These are phyloP conservation scores for Rhizopus microsporus DNA, from an alignment of 371 early-diverging fungal species.

Conservation along the genomic window DNA sequence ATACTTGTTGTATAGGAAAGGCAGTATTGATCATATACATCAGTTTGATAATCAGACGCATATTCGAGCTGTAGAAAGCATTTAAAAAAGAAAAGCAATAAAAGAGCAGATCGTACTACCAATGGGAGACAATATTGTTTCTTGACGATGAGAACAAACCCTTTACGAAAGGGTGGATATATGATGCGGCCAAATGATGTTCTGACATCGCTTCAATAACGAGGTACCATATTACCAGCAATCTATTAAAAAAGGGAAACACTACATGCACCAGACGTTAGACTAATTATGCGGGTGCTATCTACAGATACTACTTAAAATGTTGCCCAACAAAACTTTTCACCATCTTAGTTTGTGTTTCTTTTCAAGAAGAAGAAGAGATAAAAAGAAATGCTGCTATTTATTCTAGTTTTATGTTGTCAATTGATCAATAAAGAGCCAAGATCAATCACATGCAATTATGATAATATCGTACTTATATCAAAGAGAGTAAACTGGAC, in stretches of 20 bases:
- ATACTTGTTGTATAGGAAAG: conserved; percentile 8
- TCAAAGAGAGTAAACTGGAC: no score
- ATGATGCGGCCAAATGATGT: conserved; percentile 3
- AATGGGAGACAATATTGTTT: conserved; percentile 3
- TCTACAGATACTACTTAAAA: no score
- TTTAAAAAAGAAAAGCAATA: conserved; percentile 10
- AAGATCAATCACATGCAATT: no score
- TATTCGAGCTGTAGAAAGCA: conserved; percentile 9
- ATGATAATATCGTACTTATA: no score
- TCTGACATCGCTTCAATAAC: conserved; percentile 8
- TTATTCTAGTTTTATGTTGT: no score
- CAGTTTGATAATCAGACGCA: conserved; percentile 7
- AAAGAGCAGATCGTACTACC: conserved; percentile 7
- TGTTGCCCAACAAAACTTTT: no score
- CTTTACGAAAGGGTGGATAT: conserved; percentile 2
- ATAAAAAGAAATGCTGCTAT: no score
- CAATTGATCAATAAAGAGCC: no score
- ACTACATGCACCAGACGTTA: no score
- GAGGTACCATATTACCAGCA: conserved; percentile 9
- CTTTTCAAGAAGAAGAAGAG: no score
- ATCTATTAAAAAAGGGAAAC: conserved; percentile 8
- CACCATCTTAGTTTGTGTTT: no score
- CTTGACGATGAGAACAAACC: conserved; percentile 9
- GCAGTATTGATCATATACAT: conserved; percentile 8
- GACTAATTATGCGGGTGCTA: no score